A percentile compares a stretch with the other conserved stretches of the same genome.
Evolutionary conservation across 495 filamentous ascomycete species (phyloP).

Genomic region (Penicillium canariense): DNA sequence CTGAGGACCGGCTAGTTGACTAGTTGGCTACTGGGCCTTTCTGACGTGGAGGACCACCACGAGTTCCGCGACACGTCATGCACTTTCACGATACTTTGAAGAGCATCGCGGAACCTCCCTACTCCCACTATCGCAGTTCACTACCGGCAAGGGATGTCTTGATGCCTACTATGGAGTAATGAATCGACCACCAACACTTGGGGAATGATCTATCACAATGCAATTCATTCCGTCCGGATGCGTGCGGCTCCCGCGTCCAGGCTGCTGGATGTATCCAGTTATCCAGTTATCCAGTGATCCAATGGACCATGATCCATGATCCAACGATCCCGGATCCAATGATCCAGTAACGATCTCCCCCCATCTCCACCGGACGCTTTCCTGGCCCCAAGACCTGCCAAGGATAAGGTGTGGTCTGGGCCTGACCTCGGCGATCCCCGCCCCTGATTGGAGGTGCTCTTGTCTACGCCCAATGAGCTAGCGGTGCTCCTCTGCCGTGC

Average conservation of each 20-base stretch:
- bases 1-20: not conserved
- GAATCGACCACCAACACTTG: too few relatives aligned
- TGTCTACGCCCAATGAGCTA: not conserved
- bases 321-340: not conserved
- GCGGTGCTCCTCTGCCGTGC: not conserved
- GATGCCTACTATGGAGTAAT: too few relatives aligned
- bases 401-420: slow-evolving; percentile 28
- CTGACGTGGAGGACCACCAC: slow-evolving; percentile 17
- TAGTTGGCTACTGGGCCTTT: not conserved
- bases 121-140: too few relatives aligned
- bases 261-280: slow-evolving; percentile 1
- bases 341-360: not conserved
- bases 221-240: slow-evolving; percentile 12
- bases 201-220: slow-evolving; percentile 1
- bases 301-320: not conserved
- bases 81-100: not conserved
- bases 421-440: slow-evolving; percentile 2
- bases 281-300: not conserved
- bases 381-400: slow-evolving; percentile 6
- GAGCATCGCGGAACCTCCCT: too few relatives aligned
- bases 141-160: too few relatives aligned
- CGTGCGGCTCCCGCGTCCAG: slow-evolving; percentile 14
- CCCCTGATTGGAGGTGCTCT: not conserved
- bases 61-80: slow-evolving; percentile 28
- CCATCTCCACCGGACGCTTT: not conserved